phyloP scores from a whole-genome alignment of 1,139 yeast species.

The Suhomyces bribrorum region DNA sequence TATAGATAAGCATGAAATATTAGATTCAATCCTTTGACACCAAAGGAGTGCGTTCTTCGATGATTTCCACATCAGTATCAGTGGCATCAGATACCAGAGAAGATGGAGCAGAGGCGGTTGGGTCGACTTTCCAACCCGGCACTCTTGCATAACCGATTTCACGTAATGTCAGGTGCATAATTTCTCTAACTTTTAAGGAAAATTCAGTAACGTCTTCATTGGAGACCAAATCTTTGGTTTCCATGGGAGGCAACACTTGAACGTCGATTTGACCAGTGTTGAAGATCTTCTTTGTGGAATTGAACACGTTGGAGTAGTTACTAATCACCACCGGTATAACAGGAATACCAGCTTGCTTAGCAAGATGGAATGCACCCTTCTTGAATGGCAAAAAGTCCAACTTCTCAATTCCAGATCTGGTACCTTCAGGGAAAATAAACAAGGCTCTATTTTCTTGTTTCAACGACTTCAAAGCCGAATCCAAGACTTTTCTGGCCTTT shows the following conservation, averaged over 20 bases:
- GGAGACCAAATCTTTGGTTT: constrained; percentile 55
- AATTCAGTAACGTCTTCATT: constrained; percentile 59
- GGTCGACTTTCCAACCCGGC: constrained; percentile 12
- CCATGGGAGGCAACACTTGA: constrained; percentile 68
- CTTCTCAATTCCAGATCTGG: constrained; percentile 73
- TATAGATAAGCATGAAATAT: constrained; percentile 4
- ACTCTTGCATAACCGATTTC: constrained; percentile 36
- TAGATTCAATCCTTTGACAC: constrained; percentile 19
- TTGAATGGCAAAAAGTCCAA: constrained; percentile 83
- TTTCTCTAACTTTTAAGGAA: constrained; percentile 37
- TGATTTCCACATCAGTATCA: constrained; percentile 26
- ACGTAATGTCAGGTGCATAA: constrained; percentile 33
- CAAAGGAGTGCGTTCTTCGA: constrained; percentile 29
- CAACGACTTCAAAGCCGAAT: constrained; percentile 63
- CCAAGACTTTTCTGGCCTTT: constrained; percentile 73
- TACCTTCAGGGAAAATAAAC: constrained; percentile 94
- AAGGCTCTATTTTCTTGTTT: constrained; percentile 65
- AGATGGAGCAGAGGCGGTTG: too few species aligned
- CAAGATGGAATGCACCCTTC: constrained; percentile 97
- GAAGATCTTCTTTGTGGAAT: constrained; percentile 56
- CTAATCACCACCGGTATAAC: constrained; percentile 84
- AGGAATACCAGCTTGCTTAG: constrained; percentile 89
- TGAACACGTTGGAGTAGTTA: constrained; percentile 76
- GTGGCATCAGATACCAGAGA: constrained; percentile 7
- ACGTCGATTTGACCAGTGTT: constrained; percentile 62